phyloP scores from a whole-genome alignment of 306 rosid genomes.

The Citrullus amarus region DNA sequence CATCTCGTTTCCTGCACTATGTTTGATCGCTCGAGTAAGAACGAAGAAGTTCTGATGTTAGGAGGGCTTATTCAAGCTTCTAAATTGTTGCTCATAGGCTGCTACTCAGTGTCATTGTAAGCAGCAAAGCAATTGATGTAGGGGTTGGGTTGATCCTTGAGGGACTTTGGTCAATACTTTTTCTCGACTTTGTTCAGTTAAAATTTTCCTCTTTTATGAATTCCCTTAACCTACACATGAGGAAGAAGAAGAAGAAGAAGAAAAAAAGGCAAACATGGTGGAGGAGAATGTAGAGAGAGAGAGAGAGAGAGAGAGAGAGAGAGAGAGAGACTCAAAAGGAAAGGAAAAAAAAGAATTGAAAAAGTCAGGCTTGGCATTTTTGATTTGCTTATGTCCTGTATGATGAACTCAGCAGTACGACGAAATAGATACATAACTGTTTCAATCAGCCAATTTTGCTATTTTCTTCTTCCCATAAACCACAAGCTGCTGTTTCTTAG shows the following conservation, averaged over 20 bases:
- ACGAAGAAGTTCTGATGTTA: not conserved
- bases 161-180: conserved; percentile 4
- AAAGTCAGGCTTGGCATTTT: not conserved
- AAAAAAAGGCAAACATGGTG: not conserved
- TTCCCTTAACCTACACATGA: not conserved
- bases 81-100: not conserved
- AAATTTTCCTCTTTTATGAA: not conserved
- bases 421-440: not conserved
- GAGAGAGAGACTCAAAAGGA: not conserved
- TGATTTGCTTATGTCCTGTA: not conserved
- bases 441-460: not conserved
- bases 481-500: not conserved
- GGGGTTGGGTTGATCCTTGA: not conserved
- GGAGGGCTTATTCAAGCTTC: not conserved
- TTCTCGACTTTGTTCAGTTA: not conserved
- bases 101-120: not conserved
- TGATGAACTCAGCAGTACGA: not conserved
- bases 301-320: not conserved
- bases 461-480: not conserved
- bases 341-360: not conserved
- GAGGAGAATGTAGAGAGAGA: not conserved
- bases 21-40: not conserved
- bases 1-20: not conserved
- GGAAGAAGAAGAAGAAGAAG: not conserved
- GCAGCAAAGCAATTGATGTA: conserved; percentile 5